Conservation (phyloP, 1,284 basidiomycete genomes). For the Tausonia pullulans region DNA sequence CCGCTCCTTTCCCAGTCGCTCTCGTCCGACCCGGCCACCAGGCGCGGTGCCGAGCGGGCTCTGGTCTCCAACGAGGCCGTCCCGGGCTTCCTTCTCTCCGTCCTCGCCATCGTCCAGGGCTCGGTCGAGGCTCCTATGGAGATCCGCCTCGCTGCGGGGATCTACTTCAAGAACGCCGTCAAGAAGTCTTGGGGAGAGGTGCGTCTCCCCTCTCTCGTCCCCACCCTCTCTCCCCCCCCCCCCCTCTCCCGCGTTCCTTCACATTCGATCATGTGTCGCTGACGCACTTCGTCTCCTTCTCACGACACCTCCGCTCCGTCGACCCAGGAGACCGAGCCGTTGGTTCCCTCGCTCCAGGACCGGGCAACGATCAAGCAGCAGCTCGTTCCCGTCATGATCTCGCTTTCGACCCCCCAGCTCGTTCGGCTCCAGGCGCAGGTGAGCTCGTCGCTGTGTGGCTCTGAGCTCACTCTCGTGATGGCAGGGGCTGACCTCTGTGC, state of each 20-base stretch:
- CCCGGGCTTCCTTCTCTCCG: slow-evolving; percentile 66
- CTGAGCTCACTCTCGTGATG: neutral
- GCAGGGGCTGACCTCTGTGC: neutral
- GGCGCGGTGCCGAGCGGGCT: slow-evolving; percentile 69
- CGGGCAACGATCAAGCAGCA: slow-evolving; percentile 40
- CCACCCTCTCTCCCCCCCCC: too few relatives aligned
- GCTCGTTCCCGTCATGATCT: slow-evolving; percentile 43
- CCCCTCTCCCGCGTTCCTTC: neutral
- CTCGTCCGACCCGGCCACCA: slow-evolving; percentile 58
- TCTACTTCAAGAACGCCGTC: slow-evolving; percentile 80
- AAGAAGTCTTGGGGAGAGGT: slow-evolving; percentile 80
- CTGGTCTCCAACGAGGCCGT: slow-evolving; percentile 57
- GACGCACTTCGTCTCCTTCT: neutral
- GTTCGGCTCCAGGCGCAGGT: slow-evolving; percentile 38
- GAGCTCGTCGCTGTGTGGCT: neutral
- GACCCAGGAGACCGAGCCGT: slow-evolving; percentile 17
- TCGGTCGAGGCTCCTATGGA: slow-evolving; percentile 37
- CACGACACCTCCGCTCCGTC: neutral
- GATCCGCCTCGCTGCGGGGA: slow-evolving; percentile 64
- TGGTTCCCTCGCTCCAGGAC: slow-evolving; percentile 26
- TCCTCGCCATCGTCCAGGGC: slow-evolving; percentile 56
- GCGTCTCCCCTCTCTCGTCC: slow-evolving; percentile 24
- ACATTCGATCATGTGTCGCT: neutral
- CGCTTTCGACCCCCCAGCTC: slow-evolving; percentile 35
- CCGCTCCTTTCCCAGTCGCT: slow-evolving; percentile 30